These are phyloP conservation scores for Tritrichomonas musculus DNA, from an alignment of 208 protist species.

Conservation along the genomic window DNA sequence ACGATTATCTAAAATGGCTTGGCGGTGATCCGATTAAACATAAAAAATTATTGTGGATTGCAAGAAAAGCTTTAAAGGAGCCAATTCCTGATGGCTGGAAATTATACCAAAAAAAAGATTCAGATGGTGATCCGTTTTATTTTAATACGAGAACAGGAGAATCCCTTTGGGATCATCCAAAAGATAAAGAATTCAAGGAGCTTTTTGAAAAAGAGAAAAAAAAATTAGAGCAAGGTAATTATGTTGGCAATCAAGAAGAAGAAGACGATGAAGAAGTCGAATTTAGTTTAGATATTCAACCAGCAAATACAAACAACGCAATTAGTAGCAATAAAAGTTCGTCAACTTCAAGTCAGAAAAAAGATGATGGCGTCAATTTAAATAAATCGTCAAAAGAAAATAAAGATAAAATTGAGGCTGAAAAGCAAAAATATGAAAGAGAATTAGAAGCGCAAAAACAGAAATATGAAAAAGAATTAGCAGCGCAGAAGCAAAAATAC, in stretches of 20 bases:
- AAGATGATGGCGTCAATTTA: background rate
- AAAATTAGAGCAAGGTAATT: background rate
- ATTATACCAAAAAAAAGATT: background rate
- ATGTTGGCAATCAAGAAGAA: background rate
- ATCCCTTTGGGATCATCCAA: slow-evolving; percentile 26
- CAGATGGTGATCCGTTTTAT: slow-evolving; percentile 10
- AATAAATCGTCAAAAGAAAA: background rate
- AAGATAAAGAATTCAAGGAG: background rate
- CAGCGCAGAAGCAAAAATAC: background rate
- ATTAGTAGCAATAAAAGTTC: background rate
- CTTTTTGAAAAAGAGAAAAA: background rate
- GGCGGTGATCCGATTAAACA: background rate
- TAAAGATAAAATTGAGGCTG: background rate
- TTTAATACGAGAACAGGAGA: background rate
- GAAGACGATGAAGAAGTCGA: background rate
- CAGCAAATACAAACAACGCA: background rate
- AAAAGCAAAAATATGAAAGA: background rate
- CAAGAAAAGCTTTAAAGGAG: background rate
- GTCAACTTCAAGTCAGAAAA: background rate
- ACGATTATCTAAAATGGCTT: background rate
- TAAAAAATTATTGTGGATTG: slow-evolving; percentile 8
- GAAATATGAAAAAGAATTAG: background rate
- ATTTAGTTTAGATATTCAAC: background rate
- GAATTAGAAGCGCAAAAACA: too few species aligned
- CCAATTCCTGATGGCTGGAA: background rate